Evolutionary conservation across 768 basidiomycete genomes (phyloP).

Genomic region (Auricularia sp.): DNA sequence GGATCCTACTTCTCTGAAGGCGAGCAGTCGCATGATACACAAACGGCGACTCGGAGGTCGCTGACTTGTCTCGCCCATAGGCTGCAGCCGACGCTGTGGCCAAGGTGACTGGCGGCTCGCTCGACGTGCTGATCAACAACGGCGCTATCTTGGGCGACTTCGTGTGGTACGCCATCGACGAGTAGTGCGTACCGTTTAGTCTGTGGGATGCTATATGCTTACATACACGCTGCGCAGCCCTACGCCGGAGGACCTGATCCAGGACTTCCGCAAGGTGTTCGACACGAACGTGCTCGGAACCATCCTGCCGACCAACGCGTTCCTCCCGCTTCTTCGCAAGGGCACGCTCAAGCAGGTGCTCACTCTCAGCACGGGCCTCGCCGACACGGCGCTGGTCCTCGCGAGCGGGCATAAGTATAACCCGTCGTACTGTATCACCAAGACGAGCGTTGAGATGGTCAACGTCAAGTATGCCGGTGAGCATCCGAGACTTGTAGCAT

Average conservation of each 20-base stretch:
- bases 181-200: not conserved
- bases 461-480: not conserved
- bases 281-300: slow-evolving; percentile 27
- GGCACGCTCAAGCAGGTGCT: slow-evolving; percentile 23
- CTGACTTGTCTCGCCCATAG: slow-evolving; percentile 1
- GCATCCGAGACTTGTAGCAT: too few species aligned
- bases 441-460: slow-evolving; percentile 9
- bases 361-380: slow-evolving; percentile 22
- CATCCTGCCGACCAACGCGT: slow-evolving; percentile 25
- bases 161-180: not conserved
- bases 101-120: slow-evolving; percentile 15
- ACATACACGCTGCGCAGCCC: too few species aligned
- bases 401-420: slow-evolving; percentile 1
- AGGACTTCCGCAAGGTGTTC: slow-evolving; percentile 7
- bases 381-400: slow-evolving; percentile 18
- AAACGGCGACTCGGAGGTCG: too few species aligned
- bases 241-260: not conserved
- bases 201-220: not conserved
- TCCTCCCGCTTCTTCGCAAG: slow-evolving; percentile 28
- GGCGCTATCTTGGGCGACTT: slow-evolving; percentile 13
- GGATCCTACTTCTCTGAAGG: not conserved
- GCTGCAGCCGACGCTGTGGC: slow-evolving; percentile 8
- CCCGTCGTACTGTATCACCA: slow-evolving; percentile 26
- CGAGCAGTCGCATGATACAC: not conserved
- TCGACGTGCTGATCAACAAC: slow-evolving; percentile 30